These are phyloP conservation scores for Salix koriyanagi DNA, from an alignment of 345 rosid genomes.

Conservation along the genomic window DNA sequence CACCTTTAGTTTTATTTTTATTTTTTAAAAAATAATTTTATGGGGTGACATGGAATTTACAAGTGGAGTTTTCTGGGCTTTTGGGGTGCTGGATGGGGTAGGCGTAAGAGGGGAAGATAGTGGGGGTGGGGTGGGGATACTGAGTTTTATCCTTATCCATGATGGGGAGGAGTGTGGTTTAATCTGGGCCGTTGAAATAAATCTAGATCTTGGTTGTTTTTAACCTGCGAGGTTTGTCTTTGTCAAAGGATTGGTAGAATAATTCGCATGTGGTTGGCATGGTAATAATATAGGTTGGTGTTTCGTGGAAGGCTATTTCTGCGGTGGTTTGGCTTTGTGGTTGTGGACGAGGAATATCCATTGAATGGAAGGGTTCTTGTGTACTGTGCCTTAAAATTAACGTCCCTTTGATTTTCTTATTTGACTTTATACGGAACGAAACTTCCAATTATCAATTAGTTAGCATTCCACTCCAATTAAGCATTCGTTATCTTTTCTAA, in stretches of 20 bases:
- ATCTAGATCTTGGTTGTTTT: not conserved
- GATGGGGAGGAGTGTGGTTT: not conserved
- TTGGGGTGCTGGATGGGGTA: not conserved
- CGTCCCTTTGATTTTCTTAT: too few relatives aligned
- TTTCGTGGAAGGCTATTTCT: constrained; percentile 3
- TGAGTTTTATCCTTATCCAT: constrained; percentile 37
- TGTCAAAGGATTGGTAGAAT: not conserved
- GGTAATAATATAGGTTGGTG: not conserved
- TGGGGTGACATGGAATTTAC: constrained; percentile 15
- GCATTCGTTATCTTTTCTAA: too few relatives aligned
- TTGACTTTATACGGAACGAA: too few relatives aligned
- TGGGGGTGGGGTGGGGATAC: not conserved
- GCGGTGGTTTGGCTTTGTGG: not conserved
- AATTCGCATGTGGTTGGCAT: constrained; percentile 20
- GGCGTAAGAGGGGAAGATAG: not conserved
- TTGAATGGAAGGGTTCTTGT: too few relatives aligned
- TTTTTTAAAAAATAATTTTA: not conserved
- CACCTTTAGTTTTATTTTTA: not conserved
- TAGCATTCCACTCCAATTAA: too few relatives aligned
- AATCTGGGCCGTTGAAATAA: constrained; percentile 10
- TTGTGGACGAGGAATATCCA: too few relatives aligned
- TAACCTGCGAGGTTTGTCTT: constrained; percentile 22
- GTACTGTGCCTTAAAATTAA: too few relatives aligned
- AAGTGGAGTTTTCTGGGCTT: constrained; percentile 5
- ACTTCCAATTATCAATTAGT: too few relatives aligned